These are phyloP conservation scores for Coemansia sp. DNA, from an alignment of 192 early-diverging fungal species.

Conservation along the genomic window DNA sequence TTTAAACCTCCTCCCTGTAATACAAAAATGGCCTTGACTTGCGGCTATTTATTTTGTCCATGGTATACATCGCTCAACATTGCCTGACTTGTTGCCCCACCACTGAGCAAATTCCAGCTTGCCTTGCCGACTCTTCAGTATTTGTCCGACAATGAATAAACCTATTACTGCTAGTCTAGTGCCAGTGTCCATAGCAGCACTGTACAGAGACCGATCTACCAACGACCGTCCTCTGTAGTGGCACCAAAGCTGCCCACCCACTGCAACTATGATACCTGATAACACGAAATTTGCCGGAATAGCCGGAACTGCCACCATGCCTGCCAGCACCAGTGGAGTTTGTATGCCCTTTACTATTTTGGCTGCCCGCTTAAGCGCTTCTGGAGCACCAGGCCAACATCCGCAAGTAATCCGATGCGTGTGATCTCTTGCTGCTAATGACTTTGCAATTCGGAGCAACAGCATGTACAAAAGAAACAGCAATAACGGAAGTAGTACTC, in stretches of 20 bases:
- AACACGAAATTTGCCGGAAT: conserved; percentile 52
- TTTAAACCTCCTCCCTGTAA: not conserved
- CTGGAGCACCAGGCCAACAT: not conserved
- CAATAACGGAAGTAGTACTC: conserved; percentile 27
- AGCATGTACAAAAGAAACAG: conserved; percentile 7
- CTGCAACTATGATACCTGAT: conserved; percentile 40
- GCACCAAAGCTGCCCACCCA: conserved; percentile 35
- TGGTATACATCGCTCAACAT: conserved; percentile 38
- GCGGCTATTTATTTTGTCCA: not conserved
- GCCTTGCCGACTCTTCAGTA: conserved; percentile 16
- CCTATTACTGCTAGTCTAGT: conserved; percentile 33
- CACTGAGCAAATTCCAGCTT: conserved; percentile 43
- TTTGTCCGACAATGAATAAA: conserved; percentile 43
- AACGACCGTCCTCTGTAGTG: conserved; percentile 23
- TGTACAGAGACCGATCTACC: conserved; percentile 51
- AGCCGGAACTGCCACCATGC: conserved; percentile 54
- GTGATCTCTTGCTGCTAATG: not conserved
- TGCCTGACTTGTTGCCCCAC: conserved; percentile 50
- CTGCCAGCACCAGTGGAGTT: conserved; percentile 47
- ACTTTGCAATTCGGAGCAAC: conserved; percentile 2
- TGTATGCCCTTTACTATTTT: conserved; percentile 22
- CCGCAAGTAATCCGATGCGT: not conserved
- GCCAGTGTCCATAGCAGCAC: conserved; percentile 47
- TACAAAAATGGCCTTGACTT: not conserved
- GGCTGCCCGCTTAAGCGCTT: not conserved